phyloP scores from a whole-genome alignment of 1,284 basidiomycete species.

The Malassezia nana region DNA sequence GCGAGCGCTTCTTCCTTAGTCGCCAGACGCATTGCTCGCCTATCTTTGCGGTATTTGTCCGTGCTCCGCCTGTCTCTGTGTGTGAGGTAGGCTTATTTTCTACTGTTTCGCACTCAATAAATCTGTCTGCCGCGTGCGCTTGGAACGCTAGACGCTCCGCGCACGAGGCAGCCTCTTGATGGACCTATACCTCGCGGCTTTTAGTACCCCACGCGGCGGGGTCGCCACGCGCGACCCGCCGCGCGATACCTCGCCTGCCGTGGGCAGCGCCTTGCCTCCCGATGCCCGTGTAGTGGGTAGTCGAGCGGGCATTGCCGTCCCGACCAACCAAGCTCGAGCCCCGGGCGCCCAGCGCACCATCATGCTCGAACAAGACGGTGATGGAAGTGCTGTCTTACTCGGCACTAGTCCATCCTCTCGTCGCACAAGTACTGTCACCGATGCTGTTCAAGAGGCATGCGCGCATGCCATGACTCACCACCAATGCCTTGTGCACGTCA shows the following conservation, averaged over 20 bases:
- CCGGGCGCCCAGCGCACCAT: slow-evolving; percentile 3
- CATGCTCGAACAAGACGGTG: neutral
- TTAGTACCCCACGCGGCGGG: slow-evolving; percentile 2
- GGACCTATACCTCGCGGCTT: slow-evolving; percentile 14
- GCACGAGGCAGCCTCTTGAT: slow-evolving; percentile 8
- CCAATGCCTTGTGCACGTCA: neutral
- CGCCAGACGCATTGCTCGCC: neutral
- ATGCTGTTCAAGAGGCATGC: slow-evolving; percentile 2
- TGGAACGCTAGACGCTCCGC: slow-evolving; percentile 2
- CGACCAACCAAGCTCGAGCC: neutral
- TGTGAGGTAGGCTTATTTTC: neutral
- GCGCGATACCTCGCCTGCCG: neutral
- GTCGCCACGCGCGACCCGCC: neutral
- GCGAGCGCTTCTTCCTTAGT: neutral
- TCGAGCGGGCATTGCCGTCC: slow-evolving; percentile 8
- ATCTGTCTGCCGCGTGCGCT: slow-evolving; percentile 5
- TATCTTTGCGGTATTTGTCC: neutral
- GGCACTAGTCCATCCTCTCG: slow-evolving; percentile 27
- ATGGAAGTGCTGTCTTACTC: slow-evolving; percentile 9
- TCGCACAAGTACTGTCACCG: slow-evolving; percentile 18
- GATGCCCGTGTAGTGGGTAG: slow-evolving; percentile 10
- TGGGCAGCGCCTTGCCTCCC: slow-evolving; percentile 3
- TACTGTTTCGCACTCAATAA: neutral
- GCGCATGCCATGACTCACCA: slow-evolving; percentile 3
- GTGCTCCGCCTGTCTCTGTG: neutral